Conservation (phyloP, 306 rosid genomes). For the Herpetospermum pedunculosum region DNA sequence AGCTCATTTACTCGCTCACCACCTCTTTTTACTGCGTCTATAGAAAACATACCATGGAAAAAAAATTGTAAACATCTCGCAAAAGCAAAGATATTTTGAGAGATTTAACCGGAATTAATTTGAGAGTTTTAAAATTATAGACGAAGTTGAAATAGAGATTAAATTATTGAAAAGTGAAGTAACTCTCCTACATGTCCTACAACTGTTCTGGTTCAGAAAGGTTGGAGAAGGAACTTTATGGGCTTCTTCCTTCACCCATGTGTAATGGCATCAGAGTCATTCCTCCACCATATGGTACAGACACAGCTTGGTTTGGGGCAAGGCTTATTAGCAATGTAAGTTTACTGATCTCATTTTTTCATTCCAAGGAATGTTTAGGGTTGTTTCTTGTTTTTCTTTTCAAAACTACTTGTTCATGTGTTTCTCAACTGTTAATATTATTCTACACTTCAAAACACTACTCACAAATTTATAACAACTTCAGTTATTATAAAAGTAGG, state of each 20-base stretch:
- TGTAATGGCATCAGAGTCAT: conserved; percentile 45
- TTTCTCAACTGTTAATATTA: neutral
- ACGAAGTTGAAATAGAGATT: too few species aligned
- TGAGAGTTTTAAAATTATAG: too few species aligned
- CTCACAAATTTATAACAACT: neutral
- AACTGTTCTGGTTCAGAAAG: conserved; percentile 40
- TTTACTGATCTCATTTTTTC: neutral
- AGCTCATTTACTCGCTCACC: too few species aligned
- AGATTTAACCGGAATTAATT: too few species aligned
- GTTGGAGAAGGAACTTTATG: conserved; percentile 55
- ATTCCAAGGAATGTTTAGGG: neutral
- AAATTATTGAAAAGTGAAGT: neutral
- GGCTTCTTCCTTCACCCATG: conserved; percentile 41
- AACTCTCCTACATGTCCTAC: conserved; percentile 2
- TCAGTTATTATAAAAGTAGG: neutral
- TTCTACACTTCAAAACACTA: neutral
- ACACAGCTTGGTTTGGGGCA: conserved; percentile 87
- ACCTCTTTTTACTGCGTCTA: too few species aligned
- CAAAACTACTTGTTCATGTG: neutral
- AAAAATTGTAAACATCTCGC: neutral
- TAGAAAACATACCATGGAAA: too few species aligned
- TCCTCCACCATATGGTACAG: conserved; percentile 76
- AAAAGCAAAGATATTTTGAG: neutral
- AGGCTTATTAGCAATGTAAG: conserved; percentile 76
- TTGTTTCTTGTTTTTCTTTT: neutral